A percentile compares a stretch with the other conserved stretches of the same genome.
phyloP scores from a whole-genome alignment of 2,329 filamentous ascomycete species.

The Aspergillus bombycis region DNA sequence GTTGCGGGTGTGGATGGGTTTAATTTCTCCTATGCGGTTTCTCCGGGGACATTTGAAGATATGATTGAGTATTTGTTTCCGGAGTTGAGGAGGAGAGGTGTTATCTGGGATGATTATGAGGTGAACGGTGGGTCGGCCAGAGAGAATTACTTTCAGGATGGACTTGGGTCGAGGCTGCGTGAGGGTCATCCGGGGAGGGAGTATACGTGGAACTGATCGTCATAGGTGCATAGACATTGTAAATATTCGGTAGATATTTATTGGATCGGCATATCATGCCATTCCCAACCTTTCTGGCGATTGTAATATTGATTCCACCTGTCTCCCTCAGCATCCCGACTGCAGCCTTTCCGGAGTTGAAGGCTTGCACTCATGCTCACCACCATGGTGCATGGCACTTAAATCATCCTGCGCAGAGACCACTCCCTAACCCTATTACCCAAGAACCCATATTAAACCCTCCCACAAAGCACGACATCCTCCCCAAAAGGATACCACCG shows the following conservation, averaged over 20 bases:
- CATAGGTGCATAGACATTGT: too few species aligned
- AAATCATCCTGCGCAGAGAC: too few species aligned
- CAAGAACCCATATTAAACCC: constrained; percentile 36
- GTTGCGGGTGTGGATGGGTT: constrained; percentile 31
- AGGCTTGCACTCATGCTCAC: too few species aligned
- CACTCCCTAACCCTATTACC: too few species aligned
- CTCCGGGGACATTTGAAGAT: constrained; percentile 30
- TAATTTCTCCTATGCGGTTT: constrained; percentile 26
- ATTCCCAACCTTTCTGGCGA: too few species aligned
- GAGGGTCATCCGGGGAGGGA: constrained; percentile 7
- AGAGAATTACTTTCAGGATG: constrained; percentile 13
- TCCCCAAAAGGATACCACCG: constrained; percentile 76
- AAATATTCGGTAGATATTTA: too few species aligned
- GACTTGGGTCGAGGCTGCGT: neutral
- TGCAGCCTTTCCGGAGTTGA: too few species aligned
- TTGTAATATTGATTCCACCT: too few species aligned
- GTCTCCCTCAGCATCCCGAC: too few species aligned
- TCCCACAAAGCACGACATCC: constrained; percentile 79
- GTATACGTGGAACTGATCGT: constrained; percentile 3
- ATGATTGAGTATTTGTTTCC: constrained; percentile 28
- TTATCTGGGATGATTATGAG: constrained; percentile 43
- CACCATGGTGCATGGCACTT: too few species aligned
- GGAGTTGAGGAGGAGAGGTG: constrained; percentile 27
- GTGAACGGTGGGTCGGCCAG: constrained; percentile 31
- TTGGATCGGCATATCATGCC: too few species aligned